Base-by-base conservation (phyloP, 805 yeast species). In the Barnettozyma californica region DNA sequence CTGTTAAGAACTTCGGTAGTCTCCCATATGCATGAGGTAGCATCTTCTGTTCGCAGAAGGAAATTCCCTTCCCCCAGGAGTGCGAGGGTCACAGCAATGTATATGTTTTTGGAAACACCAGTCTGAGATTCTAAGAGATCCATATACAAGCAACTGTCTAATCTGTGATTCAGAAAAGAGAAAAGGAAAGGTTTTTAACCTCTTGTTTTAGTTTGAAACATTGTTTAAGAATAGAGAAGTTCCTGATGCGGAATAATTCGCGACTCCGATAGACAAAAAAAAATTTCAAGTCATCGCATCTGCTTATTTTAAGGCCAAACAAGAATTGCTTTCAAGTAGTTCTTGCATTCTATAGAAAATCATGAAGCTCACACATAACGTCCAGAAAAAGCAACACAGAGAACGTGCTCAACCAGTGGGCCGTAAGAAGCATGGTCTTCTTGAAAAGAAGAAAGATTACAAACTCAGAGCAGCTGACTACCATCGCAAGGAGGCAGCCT, bases 341-440 rank as follows among this genome's bases (percentile, higher is more conserved):
- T 29, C 16, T 29, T 29, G n/a, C n/a, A 11, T 7, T 2, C 11
- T 8, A 27, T 29, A 29, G n/a, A 14, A 16, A 11, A 38, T n/a
- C 29, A 85, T 85, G 33, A 85, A 84, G 55, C 69, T 86, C 31
- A 92, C 86, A 11, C 97, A 91, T 65, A 87, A 89, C 62, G 83
- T 92, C 10, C 97, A 92, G 67, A 94, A 95, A 73, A 94, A 89
- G 63, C 98, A 94, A 72, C 99, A 94, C 62, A 74, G 90, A 50
- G 99, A 94, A 71, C 80, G 99, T 60, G 78, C 96, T 6, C 99
- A 94, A 68, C 86, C 92, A 1, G 74, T 72, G 42, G 82, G 78
- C 41, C 76, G 99, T 49, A 71, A 79, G 58, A 78, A 78, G 63
- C 81, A 76, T 67, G 99, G 99, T 38, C 80, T 91, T 33, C 74